A percentile compares a stretch with the other conserved stretches of the same genome.
Conservation (phyloP, 352 stramenopile genomes). For the Phytophthora podocarpi region DNA sequence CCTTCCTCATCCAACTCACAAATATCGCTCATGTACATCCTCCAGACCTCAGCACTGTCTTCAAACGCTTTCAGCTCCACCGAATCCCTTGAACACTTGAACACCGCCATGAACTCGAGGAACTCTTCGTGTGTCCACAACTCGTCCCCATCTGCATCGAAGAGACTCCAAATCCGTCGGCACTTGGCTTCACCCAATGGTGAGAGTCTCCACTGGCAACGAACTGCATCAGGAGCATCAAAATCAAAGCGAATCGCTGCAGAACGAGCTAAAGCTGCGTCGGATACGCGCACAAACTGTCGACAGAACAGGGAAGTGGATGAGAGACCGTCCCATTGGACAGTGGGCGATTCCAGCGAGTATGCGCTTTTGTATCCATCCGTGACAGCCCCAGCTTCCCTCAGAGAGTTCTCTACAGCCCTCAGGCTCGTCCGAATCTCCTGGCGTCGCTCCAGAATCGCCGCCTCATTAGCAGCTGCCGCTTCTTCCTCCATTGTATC, state of each 20-base stretch:
- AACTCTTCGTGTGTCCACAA: conserved; percentile 67
- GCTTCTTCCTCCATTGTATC: conserved; percentile 15
- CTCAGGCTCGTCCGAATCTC: conserved; percentile 50
- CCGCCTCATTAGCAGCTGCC: conserved; percentile 32
- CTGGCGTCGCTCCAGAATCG: conserved; percentile 40
- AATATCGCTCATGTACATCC: conserved; percentile 69
- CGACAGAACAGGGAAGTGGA: conserved; percentile 37
- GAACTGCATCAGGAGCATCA: conserved; percentile 42
- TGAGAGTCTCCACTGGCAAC: conserved; percentile 45
- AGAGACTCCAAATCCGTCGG: conserved; percentile 48
- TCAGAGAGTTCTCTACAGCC: conserved; percentile 43
- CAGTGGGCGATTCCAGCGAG: conserved; percentile 41
- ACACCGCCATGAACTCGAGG: conserved; percentile 53
- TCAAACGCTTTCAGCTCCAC: conserved; percentile 42
- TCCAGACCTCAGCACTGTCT: conserved; percentile 52
- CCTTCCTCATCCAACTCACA: conserved; percentile 45
- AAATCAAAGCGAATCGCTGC: conserved; percentile 48
- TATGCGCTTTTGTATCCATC: conserved; percentile 63
- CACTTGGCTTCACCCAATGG: conserved; percentile 58
- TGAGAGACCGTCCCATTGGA: conserved; percentile 18
- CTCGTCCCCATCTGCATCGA: conserved; percentile 61
- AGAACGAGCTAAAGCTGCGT: conserved; percentile 18
- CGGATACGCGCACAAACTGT: conserved; percentile 18
- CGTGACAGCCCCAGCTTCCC: conserved; percentile 51
- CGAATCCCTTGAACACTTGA: conserved; percentile 28